phyloP scores from a whole-genome alignment of 2,329 filamentous ascomycete species.

The Thielaviopsis punctulata region DNA sequence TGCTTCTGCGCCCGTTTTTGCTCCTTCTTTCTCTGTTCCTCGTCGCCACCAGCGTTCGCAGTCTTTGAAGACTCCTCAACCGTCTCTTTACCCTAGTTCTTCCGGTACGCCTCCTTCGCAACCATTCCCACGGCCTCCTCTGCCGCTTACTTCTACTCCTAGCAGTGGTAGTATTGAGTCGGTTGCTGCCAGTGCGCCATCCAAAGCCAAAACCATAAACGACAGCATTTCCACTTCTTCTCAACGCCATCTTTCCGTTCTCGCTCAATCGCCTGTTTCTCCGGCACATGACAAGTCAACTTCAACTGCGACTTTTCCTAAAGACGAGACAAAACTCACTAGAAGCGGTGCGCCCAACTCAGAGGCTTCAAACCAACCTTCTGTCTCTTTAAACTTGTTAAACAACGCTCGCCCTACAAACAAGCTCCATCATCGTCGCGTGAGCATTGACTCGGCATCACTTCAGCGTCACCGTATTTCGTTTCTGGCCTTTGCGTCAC shows the following conservation, averaged over 20 bases:
- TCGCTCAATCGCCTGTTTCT: conserved; percentile 1
- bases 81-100: background rate
- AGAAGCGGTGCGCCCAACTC: background rate
- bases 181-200: background rate
- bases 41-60: background rate
- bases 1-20: background rate
- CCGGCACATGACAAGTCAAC: background rate
- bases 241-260: background rate
- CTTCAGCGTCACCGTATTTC: background rate
- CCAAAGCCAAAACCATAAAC: background rate
- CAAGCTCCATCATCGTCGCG: conserved; percentile 3
- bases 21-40: background rate
- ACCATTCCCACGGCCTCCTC: background rate
- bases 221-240: background rate
- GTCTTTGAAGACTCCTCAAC: background rate
- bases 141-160: background rate
- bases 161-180: background rate
- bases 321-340: background rate
- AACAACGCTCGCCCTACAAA: background rate
- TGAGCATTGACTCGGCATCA: conserved; percentile 1
- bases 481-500: background rate
- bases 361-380: background rate
- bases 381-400: background rate
- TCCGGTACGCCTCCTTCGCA: background rate
- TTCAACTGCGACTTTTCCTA: background rate